Conservation (phyloP, 2,329 filamentous ascomycete species). For the Trichoderma breve region DNA sequence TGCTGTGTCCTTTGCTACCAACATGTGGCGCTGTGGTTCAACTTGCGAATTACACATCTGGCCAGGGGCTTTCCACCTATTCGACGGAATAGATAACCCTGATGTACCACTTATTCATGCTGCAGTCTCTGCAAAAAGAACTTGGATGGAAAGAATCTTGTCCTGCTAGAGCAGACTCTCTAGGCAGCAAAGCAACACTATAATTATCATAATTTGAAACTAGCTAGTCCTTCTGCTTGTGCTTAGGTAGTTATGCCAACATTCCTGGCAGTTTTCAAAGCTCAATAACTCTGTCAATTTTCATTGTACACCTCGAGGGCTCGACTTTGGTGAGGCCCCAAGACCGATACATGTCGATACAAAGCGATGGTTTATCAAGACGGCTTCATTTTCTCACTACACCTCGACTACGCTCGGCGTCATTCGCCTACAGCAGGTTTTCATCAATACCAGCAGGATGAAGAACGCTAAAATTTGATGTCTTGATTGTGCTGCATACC, state of each 20-base stretch:
- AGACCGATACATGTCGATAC: not conserved
- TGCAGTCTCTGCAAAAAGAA: slow-evolving; percentile 21
- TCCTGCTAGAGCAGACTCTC: not conserved
- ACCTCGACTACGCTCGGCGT: not conserved
- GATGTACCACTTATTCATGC: slow-evolving; percentile 22
- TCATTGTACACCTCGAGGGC: not conserved
- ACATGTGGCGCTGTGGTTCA: slow-evolving; percentile 25
- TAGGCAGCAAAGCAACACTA: too few relatives aligned
- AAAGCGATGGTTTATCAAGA: not conserved
- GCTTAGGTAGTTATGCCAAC: not conserved
- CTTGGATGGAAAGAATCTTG: slow-evolving; percentile 19
- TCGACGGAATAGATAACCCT: slow-evolving; percentile 24
- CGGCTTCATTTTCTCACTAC: not conserved
- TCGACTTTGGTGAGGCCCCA: not conserved
- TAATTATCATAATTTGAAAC: not conserved
- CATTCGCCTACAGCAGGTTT: not conserved
- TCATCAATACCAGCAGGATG: not conserved
- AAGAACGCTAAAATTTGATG: not conserved
- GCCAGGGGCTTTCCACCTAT: slow-evolving; percentile 25
- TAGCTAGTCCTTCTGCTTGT: not conserved
- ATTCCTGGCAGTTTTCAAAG: not conserved
- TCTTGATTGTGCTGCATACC: not conserved
- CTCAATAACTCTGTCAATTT: not conserved
- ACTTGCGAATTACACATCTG: slow-evolving; percentile 26
- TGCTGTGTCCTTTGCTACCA: slow-evolving; percentile 23